phyloP scores from a whole-genome alignment of 2,329 filamentous ascomycete genomes.

The Ceratocystis cubensis region DNA sequence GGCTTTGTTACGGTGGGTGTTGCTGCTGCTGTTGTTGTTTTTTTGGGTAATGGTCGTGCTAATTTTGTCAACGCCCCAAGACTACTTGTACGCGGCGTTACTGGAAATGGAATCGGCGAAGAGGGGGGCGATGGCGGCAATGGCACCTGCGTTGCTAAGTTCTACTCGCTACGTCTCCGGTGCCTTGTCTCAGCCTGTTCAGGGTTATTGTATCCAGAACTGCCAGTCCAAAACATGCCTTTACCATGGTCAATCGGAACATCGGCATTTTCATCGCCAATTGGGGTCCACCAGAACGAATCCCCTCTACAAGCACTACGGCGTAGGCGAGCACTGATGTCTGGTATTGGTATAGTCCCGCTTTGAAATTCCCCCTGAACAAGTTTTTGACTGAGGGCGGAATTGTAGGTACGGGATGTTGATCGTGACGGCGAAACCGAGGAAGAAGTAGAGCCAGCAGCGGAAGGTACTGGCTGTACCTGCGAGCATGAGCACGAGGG shows the following conservation, averaged over 20 bases:
- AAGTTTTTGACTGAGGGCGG: neutral
- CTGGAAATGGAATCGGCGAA: neutral
- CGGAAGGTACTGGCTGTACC: neutral
- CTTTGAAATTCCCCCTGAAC: too few relatives aligned
- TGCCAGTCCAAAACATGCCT: conserved; percentile 8
- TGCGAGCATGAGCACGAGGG: neutral
- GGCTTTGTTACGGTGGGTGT: too few relatives aligned
- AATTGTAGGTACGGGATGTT: neutral
- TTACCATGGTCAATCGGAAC: neutral
- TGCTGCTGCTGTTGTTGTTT: neutral
- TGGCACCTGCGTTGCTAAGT: neutral
- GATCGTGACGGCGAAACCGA: neutral
- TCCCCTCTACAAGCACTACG: neutral
- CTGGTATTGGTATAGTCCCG: neutral
- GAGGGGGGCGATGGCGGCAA: neutral
- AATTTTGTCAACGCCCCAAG: conserved; percentile 6
- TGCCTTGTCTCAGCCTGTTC: neutral
- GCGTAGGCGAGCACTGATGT: neutral
- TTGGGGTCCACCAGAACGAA: conserved; percentile 13
- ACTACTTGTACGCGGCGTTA: conserved; percentile 3
- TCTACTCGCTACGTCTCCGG: neutral
- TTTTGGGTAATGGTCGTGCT: neutral
- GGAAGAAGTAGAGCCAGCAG: neutral
- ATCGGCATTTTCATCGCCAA: neutral
- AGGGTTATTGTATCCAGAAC: neutral